These are phyloP conservation scores for Ampelocalamus luodianensis DNA, from an alignment of 176 grass and related monocot species.

Conservation along the genomic window DNA sequence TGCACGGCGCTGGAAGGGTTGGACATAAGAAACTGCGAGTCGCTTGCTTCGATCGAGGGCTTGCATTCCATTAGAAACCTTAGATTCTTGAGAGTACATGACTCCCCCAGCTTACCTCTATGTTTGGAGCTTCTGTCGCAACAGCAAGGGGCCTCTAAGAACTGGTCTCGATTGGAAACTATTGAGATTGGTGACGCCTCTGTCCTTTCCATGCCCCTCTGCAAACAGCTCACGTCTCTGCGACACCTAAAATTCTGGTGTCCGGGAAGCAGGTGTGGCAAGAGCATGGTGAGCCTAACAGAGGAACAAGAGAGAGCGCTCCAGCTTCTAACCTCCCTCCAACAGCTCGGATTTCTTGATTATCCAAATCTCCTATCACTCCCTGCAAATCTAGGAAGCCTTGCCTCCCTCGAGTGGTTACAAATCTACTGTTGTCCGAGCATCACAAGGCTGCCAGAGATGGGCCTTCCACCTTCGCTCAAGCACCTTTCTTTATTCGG, in stretches of 20 bases:
- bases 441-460: conserved; percentile 15
- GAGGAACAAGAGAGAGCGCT: conserved; percentile 25
- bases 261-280: rapidly evolving
- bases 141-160: neutral
- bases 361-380: conserved; percentile 18
- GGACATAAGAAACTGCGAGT: rapidly evolving
- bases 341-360: rapidly evolving
- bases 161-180: neutral
- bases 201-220: neutral
- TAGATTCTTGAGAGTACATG: neutral
- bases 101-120: neutral
- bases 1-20: neutral
- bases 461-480: conserved; percentile 19
- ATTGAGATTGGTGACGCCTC: neutral
- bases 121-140: neutral
- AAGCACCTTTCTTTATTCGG: rapidly evolving
- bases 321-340: conserved; percentile 29
- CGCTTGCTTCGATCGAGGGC: neutral
- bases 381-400: conserved; percentile 1
- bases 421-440: neutral
- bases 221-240: conserved; percentile 21
- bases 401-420: conserved; percentile 7
- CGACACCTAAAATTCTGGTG: rapidly evolving
- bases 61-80: neutral
- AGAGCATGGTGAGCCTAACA: neutral